A percentile compares a stretch with the other conserved stretches of the same genome.
Conservation (phyloP, 2,329 filamentous ascomycete genomes). For the Venturia asperata region DNA sequence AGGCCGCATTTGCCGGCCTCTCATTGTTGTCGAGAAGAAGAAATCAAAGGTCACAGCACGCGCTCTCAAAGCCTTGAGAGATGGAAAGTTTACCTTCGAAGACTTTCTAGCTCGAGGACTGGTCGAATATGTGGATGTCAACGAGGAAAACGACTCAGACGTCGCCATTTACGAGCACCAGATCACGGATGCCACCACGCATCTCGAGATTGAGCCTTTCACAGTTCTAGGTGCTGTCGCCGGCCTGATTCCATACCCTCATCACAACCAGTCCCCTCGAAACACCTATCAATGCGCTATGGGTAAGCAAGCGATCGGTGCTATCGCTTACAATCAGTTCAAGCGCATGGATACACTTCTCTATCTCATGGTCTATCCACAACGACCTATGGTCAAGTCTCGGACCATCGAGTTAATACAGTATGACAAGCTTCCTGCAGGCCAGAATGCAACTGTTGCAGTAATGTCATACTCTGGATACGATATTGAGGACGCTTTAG, state of each 20-base stretch:
- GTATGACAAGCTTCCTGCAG: slow-evolving; percentile 94
- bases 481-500: slow-evolving; percentile 97
- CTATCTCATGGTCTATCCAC: slow-evolving; percentile 95
- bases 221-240: slow-evolving; percentile 93
- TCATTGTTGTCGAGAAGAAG: slow-evolving; percentile 89
- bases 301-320: slow-evolving; percentile 99
- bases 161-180: slow-evolving; percentile 85
- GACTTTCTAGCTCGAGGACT: slow-evolving; percentile 86
- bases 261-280: slow-evolving; percentile 97
- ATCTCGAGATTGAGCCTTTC: slow-evolving; percentile 96
- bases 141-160: slow-evolving; percentile 94
- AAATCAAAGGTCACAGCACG: slow-evolving; percentile 71
- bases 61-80: slow-evolving; percentile 73
- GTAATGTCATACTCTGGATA: slow-evolving; percentile 99
- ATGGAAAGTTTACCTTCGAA: slow-evolving; percentile 82
- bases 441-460: slow-evolving; percentile 93
- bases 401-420: slow-evolving; percentile 94
- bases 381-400: slow-evolving; percentile 94
- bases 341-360: slow-evolving; percentile 92
- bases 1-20: slow-evolving; percentile 88
- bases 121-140: slow-evolving; percentile 94
- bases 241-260: slow-evolving; percentile 92
- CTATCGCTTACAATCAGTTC: slow-evolving; percentile 97
- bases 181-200: slow-evolving; percentile 76
- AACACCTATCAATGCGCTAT: slow-evolving; percentile 99